Evolutionary conservation across 306 rosid species (phyloP), one percentile per base, ranked within the genome.

Genomic region (Inga oerstediana): DNA sequence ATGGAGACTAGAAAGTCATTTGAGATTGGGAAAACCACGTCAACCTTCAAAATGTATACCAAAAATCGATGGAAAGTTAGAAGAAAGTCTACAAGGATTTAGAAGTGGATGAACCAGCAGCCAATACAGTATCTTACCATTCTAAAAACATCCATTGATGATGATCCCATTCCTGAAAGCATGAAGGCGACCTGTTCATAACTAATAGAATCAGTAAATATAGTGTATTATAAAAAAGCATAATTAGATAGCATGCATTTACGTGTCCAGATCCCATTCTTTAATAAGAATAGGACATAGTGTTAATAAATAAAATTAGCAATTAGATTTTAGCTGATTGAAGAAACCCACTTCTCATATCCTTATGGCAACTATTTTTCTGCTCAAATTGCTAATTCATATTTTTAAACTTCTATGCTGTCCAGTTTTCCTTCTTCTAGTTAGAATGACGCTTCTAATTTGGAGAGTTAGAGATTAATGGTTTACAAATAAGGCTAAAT

Each of bases 131-230:
- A 32, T 70, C 30, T 82, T 83, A 96, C 99, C 93, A 85, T 84
- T 92, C 97, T 88, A 76, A 96, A 96, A 85, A 96, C 98, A 84
- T 94, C 99, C 19, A 69, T 39, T 39, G 43, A 34, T 19, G 89
- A 79, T 75, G 96, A 77, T 67, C 97, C 97, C 98, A 94, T 96
- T 77, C 98, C 99, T 12, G 97, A 86, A 69, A 96, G 97, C 99
- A 94, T 96, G 32, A 96, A 64, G 44, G 94, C 99, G 19, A 94
- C 99, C 99, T 94, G 91, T 69, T 67, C 84, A 83, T 71, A 79
- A 65, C 78, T 76, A 82, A 76, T 76, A 41, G 78, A 64, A 34
- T 84, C 32, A 79, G 70, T 46, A 66, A 44, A 44, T 82, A 62
- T 58, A 76, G 74, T 59, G 79, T 59, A 49, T 41, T 41, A 71